Evolutionary conservation across 2,329 filamentous ascomycete species (phyloP).

Genomic region (Aspergillus uvarum): DNA sequence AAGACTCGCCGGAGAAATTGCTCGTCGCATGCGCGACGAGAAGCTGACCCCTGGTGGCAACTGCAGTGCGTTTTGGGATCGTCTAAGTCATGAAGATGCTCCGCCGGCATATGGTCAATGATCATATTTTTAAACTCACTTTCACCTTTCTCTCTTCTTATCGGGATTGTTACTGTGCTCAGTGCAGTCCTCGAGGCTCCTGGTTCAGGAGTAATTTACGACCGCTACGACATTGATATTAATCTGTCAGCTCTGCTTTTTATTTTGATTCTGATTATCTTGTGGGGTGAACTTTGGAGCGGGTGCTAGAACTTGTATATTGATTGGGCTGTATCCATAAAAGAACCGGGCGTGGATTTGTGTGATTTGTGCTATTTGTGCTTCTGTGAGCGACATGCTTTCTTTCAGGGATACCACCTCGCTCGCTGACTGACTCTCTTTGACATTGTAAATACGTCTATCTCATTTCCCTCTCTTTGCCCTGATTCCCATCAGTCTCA

Average conservation of each 20-base stretch:
- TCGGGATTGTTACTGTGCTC: not conserved
- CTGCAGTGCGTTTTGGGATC: constrained; percentile 40
- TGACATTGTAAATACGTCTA: constrained; percentile 18
- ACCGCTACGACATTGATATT: constrained; percentile 24
- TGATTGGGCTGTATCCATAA: constrained; percentile 24
- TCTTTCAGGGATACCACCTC: constrained; percentile 33
- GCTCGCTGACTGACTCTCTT: constrained; percentile 22
- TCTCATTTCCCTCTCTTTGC: constrained; percentile 15
- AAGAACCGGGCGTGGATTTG: constrained; percentile 25
- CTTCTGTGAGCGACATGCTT: constrained; percentile 15
- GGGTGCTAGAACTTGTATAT: constrained; percentile 26
- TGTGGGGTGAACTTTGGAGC: constrained; percentile 22
- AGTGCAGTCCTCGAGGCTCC: constrained; percentile 7
- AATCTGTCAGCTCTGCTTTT: constrained; percentile 12
- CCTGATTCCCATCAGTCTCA: constrained; percentile 1
- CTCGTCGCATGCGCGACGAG: constrained; percentile 79
- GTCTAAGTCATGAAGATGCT: constrained; percentile 34
- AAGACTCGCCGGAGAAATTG: constrained; percentile 89
- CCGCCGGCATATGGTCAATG: constrained; percentile 49
- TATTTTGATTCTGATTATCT: constrained; percentile 10
- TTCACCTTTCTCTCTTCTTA: constrained; percentile 15
- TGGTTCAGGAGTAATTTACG: constrained; percentile 21
- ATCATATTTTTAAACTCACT: constrained; percentile 14
- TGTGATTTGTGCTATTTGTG: not conserved
- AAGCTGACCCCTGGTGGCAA: constrained; percentile 52